A percentile compares a stretch with the other conserved stretches of the same genome.
Evolutionary conservation across 2,329 filamentous ascomycete genomes (phyloP).

Genomic region (Diaporthe vaccinii): DNA sequence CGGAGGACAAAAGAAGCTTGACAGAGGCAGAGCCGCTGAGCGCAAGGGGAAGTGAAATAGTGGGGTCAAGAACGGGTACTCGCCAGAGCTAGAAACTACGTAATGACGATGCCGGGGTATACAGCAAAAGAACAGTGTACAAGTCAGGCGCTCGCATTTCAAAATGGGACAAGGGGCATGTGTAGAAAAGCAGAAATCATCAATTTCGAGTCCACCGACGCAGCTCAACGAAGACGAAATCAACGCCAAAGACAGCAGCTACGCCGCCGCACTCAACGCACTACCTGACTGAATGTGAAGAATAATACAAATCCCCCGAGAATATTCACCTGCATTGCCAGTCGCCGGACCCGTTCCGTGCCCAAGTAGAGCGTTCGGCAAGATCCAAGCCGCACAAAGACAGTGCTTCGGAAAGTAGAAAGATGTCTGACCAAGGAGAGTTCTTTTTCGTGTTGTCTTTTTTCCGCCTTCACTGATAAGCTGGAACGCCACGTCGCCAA

Average conservation of each 20-base stretch:
- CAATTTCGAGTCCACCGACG: conserved; percentile 28
- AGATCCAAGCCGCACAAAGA: conserved; percentile 18
- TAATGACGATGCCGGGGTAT: background rate
- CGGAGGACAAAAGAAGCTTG: background rate
- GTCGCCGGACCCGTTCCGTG: background rate
- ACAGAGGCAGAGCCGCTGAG: too few relatives aligned
- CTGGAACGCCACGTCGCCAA: conserved; percentile 31
- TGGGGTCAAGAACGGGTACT: background rate
- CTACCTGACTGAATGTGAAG: conserved; percentile 32
- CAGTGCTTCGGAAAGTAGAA: conserved; percentile 28
- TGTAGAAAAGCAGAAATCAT: conserved; percentile 24
- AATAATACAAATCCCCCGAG: conserved; percentile 30
- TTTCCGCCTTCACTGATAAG: conserved; percentile 22
- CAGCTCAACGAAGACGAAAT: conserved; percentile 20
- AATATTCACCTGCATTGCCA: conserved; percentile 24
- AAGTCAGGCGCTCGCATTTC: background rate
- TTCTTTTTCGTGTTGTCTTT: conserved; percentile 23
- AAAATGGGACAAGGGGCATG: background rate
- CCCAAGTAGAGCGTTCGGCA: background rate
- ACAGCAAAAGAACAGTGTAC: background rate
- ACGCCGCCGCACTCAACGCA: conserved; percentile 24
- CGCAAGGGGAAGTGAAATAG: background rate
- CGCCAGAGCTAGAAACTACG: background rate
- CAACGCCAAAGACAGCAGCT: conserved; percentile 29
- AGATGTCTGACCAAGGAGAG: conserved; percentile 18